Base-by-base conservation (phyloP, 2,329 filamentous ascomycete species). In the Cordyceps fumosorosea region DNA sequence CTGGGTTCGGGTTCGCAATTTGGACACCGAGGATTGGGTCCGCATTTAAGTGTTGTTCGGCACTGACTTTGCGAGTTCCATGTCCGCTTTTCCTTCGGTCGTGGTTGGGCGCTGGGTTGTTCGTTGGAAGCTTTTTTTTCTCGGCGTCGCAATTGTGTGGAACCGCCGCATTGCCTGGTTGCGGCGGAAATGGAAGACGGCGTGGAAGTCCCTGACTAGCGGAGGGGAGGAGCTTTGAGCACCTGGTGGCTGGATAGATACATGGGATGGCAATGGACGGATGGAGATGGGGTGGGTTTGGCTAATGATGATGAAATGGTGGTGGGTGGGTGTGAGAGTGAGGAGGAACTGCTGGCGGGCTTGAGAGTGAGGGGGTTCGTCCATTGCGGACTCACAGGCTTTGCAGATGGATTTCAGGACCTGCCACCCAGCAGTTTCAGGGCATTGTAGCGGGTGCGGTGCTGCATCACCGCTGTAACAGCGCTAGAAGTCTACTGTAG, bases 11-110 rank as follows among this genome's bases (percentile, higher is more conserved):
- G 56, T 42, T 59, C 56, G 56, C 56, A 52, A 24, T 42, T 59
- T 42, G 56, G 34, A 59, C 56, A 59, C 56, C 56, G 56, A 59
- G 47, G 37, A 59, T 24, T 44, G 56, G 56, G 47, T 59, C 56
- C 56, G 56, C 56, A 51, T 59, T 57, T 59, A 59, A 34, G 37
- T 26, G 34, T 29, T 26, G 24, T 52, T 59, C 56, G 56, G 56
- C 34, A 52, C 51, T 59, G 45, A 52, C 24, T 42, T 59, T 51
- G 57, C 48, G 57, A 60, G 37, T 18, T 29, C 24, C 24, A 60
- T 32, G 57, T 60, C 48, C 48, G 48, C 37, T 53, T 60, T 59
- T 59, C 22, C 42, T 8, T 45, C 20, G 22, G 44, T 26, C 20
- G 55, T 57, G 55, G 26, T 34, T 34, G 34, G 24, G 48, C 22